Conservation (phyloP, 2,329 filamentous ascomycete genomes). For the Monilinia polystroma region DNA sequence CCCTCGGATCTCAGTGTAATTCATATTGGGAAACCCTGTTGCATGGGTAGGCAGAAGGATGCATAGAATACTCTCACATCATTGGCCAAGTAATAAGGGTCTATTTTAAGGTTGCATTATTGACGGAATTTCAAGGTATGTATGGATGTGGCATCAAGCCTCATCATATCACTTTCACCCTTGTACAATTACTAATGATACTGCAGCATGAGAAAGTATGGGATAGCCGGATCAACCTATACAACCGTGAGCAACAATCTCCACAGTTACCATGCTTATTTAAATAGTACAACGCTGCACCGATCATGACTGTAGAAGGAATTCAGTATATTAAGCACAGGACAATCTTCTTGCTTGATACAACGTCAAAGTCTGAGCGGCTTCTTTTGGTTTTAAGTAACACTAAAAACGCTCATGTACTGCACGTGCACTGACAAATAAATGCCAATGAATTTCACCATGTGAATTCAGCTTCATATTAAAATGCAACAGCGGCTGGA, state of each 20-base stretch:
- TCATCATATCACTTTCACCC: neutral
- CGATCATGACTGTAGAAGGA: neutral
- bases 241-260: neutral
- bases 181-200: neutral
- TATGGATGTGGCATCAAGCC: neutral
- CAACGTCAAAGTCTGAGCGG: neutral
- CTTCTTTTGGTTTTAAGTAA: neutral
- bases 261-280: neutral
- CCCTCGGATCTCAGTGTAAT: neutral
- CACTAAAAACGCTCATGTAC: neutral
- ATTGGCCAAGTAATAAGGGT: neutral
- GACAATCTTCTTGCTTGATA: neutral
- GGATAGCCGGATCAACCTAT: neutral
- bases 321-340: neutral
- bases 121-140: neutral
- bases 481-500: slow-evolving; percentile 1
- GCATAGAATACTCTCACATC: neutral
- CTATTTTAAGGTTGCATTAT: slow-evolving; percentile 13
- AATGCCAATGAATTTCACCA: neutral
- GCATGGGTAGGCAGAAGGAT: slow-evolving; percentile 2
- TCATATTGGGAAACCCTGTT: neutral
- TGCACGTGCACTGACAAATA: neutral
- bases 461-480: too few relatives aligned
- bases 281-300: neutral
- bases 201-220: neutral